Conservation (phyloP, 306 rosid species). For the Acacia crassicarpa region DNA sequence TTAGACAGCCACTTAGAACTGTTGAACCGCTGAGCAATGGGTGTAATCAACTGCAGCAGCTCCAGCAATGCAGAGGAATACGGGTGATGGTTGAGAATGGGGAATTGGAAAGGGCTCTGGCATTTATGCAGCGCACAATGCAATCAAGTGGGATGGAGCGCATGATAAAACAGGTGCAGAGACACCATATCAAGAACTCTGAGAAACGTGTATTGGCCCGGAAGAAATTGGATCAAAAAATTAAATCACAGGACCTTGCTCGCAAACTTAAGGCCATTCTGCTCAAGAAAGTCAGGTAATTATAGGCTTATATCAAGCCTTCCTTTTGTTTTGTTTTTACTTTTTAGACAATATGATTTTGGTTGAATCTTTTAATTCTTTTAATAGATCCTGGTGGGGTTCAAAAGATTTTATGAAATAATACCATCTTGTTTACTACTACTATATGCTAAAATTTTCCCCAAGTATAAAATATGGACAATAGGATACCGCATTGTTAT, state of each 20-base stretch:
- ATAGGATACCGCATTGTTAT: background rate
- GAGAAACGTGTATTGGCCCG: slow-evolving; percentile 82
- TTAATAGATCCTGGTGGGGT: background rate
- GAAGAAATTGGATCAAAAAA: slow-evolving; percentile 58
- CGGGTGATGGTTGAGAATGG: slow-evolving; percentile 70
- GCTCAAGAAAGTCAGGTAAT: slow-evolving; percentile 87
- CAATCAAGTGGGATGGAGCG: slow-evolving; percentile 87
- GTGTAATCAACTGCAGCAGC: slow-evolving; percentile 35
- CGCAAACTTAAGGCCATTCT: slow-evolving; percentile 77
- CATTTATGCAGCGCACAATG: slow-evolving; percentile 73
- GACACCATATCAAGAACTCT: slow-evolving; percentile 81
- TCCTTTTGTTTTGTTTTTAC: background rate
- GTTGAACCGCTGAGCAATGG: slow-evolving; percentile 31
- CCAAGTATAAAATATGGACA: background rate
- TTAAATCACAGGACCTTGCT: slow-evolving; percentile 72
- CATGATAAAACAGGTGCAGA: slow-evolving; percentile 64
- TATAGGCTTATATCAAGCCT: background rate
- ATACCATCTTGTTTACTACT: background rate
- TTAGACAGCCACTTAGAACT: slow-evolving; percentile 36
- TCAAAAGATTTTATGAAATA: background rate
- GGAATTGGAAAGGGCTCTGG: slow-evolving; percentile 65
- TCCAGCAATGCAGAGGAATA: slow-evolving; percentile 79
- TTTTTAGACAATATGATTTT: background rate
- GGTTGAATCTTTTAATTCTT: slow-evolving; percentile 17
- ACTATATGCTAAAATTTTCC: background rate